Evolutionary conservation across 2,329 filamentous ascomycete species (phyloP).

Genomic region (Colletotrichum filicis): DNA sequence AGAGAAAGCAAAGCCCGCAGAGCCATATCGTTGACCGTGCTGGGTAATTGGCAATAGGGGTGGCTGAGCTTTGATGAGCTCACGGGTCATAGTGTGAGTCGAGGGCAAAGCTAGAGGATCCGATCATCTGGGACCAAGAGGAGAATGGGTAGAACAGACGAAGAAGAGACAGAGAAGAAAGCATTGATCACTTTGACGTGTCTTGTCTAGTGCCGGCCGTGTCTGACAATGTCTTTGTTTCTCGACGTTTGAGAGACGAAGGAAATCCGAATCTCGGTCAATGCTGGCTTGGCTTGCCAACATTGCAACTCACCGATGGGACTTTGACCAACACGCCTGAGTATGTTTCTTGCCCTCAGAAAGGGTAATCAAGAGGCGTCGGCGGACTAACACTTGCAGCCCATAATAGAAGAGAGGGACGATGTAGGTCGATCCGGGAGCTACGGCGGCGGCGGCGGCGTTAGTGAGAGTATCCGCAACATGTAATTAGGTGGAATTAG

Average conservation of each 20-base stretch:
- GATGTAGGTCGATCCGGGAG: constrained; percentile 19
- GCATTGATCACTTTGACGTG: constrained; percentile 10
- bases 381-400: background rate
- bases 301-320: background rate
- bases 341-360: background rate
- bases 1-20: background rate
- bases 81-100: constrained; percentile 1
- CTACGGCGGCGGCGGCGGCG: constrained; percentile 3
- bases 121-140: background rate
- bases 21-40: constrained; percentile 27
- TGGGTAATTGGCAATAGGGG: constrained; percentile 10
- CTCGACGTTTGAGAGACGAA: background rate
- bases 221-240: constrained; percentile 1
- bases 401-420: constrained; percentile 1
- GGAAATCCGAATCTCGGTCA: constrained; percentile 15
- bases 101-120: background rate
- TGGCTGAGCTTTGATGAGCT: constrained; percentile 28
- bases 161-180: background rate
- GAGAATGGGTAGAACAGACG: background rate
- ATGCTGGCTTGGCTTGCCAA: background rate
- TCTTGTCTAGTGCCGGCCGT: background rate
- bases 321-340: constrained; percentile 7
- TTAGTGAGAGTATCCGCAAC: background rate
- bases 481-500: background rate
- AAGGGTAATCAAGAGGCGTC: background rate